Base-by-base conservation (phyloP, 768 basidiomycete species). In the Boletus rubropictus region DNA sequence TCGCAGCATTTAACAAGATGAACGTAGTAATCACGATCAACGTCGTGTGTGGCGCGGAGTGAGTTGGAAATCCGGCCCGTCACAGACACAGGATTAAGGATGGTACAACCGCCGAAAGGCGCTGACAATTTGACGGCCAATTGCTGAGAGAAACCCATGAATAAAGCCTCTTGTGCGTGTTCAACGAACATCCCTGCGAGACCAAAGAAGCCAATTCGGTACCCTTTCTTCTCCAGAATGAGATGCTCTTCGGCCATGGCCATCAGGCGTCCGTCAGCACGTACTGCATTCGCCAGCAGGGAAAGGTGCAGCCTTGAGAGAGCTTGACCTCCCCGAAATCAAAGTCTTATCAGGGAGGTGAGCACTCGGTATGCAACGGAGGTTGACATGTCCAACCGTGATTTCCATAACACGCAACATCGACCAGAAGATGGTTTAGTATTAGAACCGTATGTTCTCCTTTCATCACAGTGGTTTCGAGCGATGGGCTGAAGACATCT, bases 261-360 rank as follows among this genome's bases (percentile, higher is more conserved):
- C 34, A 50, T 36, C 29, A 33, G 31, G 21, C 35, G 29, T 34
- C 50, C 39, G 9, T 39, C 40, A 2, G 39, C 25, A 7, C 48
- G 51, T n/a, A 46, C 53, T 9, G 44, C 42, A 17, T 55, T 55
- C 10, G 32, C 46, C 11, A 46, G 44, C 10, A 58, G 3, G 53
- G 53, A 46, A 55, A 44, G 18, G 28, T 28, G 24, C 40, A 52
- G 37, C 35, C n/a, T 42, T 21, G 27, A 7, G 50, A 46, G 24
- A 52, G 42, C 14, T 50, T 29, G 35, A 42, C 31, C 36, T 60
- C 47, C 10, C 49, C 27, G 29, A 45, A 51, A 39, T 46, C 33
- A 44, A 47, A 33, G 15, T 47, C 51, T 45, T 14, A 35, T 29
- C 4, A 14, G 20, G 20, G 14, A 22, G 28, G 6, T 43, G 29